These are phyloP conservation scores for Suillus spraguei DNA, from an alignment of 768 basidiomycete genomes.

Conservation along the genomic window DNA sequence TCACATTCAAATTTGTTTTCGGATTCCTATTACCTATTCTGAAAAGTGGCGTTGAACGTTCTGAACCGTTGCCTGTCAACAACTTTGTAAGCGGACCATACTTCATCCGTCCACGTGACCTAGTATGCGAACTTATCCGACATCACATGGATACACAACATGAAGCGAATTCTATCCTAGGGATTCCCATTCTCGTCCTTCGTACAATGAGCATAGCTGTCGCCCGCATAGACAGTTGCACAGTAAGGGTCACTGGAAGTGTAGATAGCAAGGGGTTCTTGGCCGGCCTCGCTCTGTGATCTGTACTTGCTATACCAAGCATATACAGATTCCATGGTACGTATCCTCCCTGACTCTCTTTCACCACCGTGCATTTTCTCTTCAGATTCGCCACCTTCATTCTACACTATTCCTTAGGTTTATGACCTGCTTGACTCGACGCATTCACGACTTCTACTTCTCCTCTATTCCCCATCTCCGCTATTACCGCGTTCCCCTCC, in stretches of 20 bases:
- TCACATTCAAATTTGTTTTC: no score
- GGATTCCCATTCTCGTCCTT: slow-evolving; percentile 82
- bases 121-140: no score
- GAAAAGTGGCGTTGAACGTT: no score
- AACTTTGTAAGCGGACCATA: no score
- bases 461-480: slow-evolving; percentile 69
- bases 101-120: no score
- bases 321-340: slow-evolving; percentile 95
- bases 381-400: slow-evolving; percentile 85
- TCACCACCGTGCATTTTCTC: neutral
- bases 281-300: slow-evolving; percentile 82
- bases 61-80: no score
- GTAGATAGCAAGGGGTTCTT: slow-evolving; percentile 86
- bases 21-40: no score
- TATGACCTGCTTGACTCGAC: slow-evolving; percentile 85
- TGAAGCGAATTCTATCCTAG: no score
- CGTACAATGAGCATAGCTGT: slow-evolving; percentile 88
- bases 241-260: slow-evolving; percentile 86
- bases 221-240: slow-evolving; percentile 84
- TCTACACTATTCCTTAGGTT: slow-evolving; percentile 80
- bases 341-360: slow-evolving; percentile 11
- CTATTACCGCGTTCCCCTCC: slow-evolving; percentile 67
- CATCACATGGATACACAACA: no score
- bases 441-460: slow-evolving; percentile 91
- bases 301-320: slow-evolving; percentile 85